phyloP scores from a whole-genome alignment of 352 stramenopile species.

The Thalassiosira allenii region DNA sequence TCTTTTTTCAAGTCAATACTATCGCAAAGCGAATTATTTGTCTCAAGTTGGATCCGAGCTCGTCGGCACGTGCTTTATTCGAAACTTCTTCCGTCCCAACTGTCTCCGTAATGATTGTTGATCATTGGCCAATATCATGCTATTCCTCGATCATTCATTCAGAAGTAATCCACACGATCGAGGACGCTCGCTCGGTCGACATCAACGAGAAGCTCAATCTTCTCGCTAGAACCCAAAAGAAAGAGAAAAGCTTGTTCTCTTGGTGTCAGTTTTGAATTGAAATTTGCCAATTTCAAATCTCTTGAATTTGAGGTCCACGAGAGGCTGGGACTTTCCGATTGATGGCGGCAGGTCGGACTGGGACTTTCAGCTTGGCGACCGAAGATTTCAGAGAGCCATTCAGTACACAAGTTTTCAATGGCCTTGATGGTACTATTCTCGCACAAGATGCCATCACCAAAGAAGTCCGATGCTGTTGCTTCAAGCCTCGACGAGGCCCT shows the following conservation, averaged over 20 bases:
- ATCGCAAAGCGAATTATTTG: too few species aligned
- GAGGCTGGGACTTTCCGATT: neutral
- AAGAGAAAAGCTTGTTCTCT: neutral
- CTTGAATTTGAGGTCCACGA: neutral
- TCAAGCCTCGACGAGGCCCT: neutral
- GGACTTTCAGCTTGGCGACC: neutral
- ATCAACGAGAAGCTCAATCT: too few species aligned
- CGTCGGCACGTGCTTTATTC: neutral
- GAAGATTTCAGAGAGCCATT: neutral
- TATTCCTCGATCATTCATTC: neutral
- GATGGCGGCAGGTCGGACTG: neutral
- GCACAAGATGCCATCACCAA: too few species aligned
- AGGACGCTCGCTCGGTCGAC: neutral
- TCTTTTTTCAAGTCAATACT: neutral
- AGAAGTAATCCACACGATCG: neutral
- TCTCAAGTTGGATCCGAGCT: too few species aligned
- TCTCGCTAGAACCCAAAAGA: neutral
- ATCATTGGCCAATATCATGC: neutral
- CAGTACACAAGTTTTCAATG: too few species aligned
- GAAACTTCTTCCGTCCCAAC: conserved; percentile 1
- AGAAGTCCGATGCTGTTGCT: neutral
- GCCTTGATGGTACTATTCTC: too few species aligned
- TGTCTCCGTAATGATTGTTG: neutral
- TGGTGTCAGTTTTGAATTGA: neutral
- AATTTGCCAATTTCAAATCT: neutral